These are phyloP conservation scores for Teratosphaeria destructans DNA, from an alignment of 2,329 filamentous ascomycete species.

Conservation along the genomic window DNA sequence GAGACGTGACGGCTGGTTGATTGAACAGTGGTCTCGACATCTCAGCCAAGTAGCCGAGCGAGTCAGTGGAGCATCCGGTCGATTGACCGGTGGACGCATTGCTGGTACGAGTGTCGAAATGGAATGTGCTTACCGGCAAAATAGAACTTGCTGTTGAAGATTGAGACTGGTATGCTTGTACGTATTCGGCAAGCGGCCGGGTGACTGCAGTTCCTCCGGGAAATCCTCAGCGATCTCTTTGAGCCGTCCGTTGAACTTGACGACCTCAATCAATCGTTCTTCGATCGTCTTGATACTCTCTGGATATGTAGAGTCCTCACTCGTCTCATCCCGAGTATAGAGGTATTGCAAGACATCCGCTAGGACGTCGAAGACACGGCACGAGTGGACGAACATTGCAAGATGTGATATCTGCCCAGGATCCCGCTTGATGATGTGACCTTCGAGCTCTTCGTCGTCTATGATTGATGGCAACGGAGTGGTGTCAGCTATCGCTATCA, in stretches of 20 bases:
- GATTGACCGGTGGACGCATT: not conserved
- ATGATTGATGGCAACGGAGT: constrained; percentile 26
- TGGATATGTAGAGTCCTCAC: not conserved
- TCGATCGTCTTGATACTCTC: not conserved
- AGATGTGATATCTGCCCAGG: constrained; percentile 20
- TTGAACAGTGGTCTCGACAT: not conserved
- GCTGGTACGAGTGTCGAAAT: not conserved
- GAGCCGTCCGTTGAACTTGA: not conserved
- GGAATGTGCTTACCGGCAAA: not conserved
- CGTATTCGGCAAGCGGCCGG: not conserved
- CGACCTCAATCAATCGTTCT: not conserved
- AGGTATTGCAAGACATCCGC: constrained; percentile 15
- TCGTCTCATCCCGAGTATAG: constrained; percentile 12
- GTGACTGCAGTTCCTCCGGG: not conserved
- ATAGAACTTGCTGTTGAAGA: not conserved
- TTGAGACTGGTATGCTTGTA: not conserved
- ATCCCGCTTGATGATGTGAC: constrained; percentile 34
- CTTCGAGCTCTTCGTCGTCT: constrained; percentile 44
- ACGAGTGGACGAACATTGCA: constrained; percentile 18
- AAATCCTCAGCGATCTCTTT: not conserved
- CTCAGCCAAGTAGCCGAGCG: not conserved
- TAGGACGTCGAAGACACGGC: constrained; percentile 14
- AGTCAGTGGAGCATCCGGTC: not conserved
- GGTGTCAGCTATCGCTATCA: constrained; percentile 15
- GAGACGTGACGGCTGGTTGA: too few relatives aligned